Evolutionary conservation across 495 filamentous ascomycete genomes (phyloP).

Genomic region (Talaromyces adpressus): DNA sequence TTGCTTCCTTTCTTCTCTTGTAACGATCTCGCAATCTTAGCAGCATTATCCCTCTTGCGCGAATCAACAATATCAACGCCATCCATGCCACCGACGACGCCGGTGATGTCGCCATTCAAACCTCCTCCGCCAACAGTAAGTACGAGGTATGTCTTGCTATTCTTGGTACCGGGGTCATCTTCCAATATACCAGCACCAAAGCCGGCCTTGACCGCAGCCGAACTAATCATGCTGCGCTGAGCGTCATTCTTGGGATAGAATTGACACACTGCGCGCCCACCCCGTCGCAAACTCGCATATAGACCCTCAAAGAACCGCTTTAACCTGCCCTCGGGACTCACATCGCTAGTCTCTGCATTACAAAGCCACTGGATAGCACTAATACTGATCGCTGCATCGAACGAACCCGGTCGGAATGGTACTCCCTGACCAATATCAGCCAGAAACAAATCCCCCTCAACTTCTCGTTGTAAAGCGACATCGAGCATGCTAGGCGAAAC

Average conservation of each 20-base stretch:
- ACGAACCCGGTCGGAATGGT: constrained; percentile 85
- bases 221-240: constrained; percentile 85
- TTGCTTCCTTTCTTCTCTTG: constrained; percentile 70
- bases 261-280: constrained; percentile 88
- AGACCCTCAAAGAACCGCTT: constrained; percentile 87
- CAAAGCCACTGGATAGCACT: constrained; percentile 96
- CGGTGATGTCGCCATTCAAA: constrained; percentile 73
- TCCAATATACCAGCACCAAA: constrained; percentile 94
- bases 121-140: constrained; percentile 80
- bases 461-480: constrained; percentile 81
- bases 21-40: constrained; percentile 37
- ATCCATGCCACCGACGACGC: constrained; percentile 79
- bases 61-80: constrained; percentile 75
- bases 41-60: constrained; percentile 45
- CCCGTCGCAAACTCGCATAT: constrained; percentile 74
- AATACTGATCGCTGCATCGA: constrained; percentile 93
- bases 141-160: constrained; percentile 87
- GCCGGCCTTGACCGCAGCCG: constrained; percentile 82
- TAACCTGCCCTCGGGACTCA: constrained; percentile 66
- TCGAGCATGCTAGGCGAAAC: constrained; percentile 90
- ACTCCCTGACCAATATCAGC: constrained; percentile 94
- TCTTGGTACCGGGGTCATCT: constrained; percentile 94
- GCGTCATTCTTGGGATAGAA: constrained; percentile 96
- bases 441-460: constrained; percentile 85
- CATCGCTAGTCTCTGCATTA: constrained; percentile 84